Evolutionary conservation across 129 eudicot species (phyloP).

Genomic region (Scalesia atractyloides): DNA sequence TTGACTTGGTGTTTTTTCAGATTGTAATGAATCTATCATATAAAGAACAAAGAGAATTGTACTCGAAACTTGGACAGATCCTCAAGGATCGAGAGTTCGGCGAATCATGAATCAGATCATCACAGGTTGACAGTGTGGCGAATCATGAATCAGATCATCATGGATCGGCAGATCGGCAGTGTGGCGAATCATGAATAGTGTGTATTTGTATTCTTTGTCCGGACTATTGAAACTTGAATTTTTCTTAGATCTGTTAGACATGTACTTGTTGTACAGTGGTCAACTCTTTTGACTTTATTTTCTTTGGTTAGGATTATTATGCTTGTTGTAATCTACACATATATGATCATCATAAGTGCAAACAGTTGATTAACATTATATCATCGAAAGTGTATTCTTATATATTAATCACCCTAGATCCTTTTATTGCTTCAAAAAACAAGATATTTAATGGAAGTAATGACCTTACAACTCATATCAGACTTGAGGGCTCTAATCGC

Average conservation of each 20-base stretch:
- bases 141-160: slow-evolving; percentile 52
- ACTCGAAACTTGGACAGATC: slow-evolving; percentile 68
- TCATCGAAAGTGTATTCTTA: too few species aligned
- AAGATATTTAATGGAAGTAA: too few species aligned
- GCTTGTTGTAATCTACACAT: slow-evolving; percentile 24
- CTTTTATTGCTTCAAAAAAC: too few species aligned
- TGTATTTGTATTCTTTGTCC: background rate
- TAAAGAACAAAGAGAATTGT: slow-evolving; percentile 76
- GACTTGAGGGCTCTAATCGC: too few species aligned
- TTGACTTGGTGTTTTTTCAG: slow-evolving; percentile 29
- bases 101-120: slow-evolving; percentile 42
- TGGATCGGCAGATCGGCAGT: slow-evolving; percentile 48
- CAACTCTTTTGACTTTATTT: slow-evolving; percentile 13
- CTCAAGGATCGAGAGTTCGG: slow-evolving; percentile 60
- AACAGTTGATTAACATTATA: slow-evolving; percentile 2
- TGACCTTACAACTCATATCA: too few species aligned
- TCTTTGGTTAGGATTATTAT: slow-evolving; percentile 7
- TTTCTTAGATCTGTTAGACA: slow-evolving; percentile 15
- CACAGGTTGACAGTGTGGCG: slow-evolving; percentile 51
- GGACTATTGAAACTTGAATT: slow-evolving; percentile 14
- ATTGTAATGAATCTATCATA: slow-evolving; percentile 73
- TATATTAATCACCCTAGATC: too few species aligned
- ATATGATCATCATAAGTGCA: slow-evolving; percentile 14
- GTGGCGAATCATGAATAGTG: slow-evolving; percentile 49
- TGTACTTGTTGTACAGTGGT: slow-evolving; percentile 33